phyloP scores from a whole-genome alignment of 805 yeast species.

The Candida koratica region DNA sequence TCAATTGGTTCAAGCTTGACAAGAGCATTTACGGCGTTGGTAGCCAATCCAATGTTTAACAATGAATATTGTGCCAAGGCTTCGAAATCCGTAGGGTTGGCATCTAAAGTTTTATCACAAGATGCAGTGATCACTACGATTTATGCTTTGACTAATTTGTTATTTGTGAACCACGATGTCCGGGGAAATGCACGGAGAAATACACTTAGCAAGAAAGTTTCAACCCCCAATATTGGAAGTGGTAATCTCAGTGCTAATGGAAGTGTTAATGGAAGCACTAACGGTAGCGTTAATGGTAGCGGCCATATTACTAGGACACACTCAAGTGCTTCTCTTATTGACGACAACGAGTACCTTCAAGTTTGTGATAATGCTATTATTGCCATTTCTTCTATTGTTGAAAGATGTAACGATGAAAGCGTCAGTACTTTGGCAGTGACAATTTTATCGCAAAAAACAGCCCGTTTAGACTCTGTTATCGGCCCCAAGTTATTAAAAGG shows the following conservation, averaged over 20 bases:
- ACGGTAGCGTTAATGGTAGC: conserved; percentile 7
- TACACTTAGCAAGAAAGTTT: conserved; percentile 23
- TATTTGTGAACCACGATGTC: conserved; percentile 51
- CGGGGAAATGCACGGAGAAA: conserved; percentile 24
- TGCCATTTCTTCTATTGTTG: conserved; percentile 64
- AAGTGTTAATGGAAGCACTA: not conserved
- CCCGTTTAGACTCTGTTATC: conserved; percentile 44
- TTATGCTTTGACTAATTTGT: conserved; percentile 73
- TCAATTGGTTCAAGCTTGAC: conserved; percentile 37
- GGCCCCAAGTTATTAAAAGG: conserved; percentile 59
- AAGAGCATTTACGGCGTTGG: conserved; percentile 47
- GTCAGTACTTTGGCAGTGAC: conserved; percentile 77
- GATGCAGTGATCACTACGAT: conserved; percentile 81
- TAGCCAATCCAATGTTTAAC: conserved; percentile 52
- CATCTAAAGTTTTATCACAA: conserved; percentile 65
- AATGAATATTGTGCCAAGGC: conserved; percentile 46
- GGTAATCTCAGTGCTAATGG: not conserved
- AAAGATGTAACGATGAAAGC: conserved; percentile 62
- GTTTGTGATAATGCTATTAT: conserved; percentile 65
- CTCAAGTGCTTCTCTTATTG: conserved; percentile 12
- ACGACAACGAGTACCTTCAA: conserved; percentile 29
- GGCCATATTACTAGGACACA: not conserved
- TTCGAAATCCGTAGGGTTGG: conserved; percentile 59
- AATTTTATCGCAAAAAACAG: conserved; percentile 73
- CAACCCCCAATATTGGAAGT: not conserved